Evolutionary conservation across 2,329 filamentous ascomycete species (phyloP), one percentile per base, ranked within the genome.

Genomic region (Verticillium zaregamsianum): DNA sequence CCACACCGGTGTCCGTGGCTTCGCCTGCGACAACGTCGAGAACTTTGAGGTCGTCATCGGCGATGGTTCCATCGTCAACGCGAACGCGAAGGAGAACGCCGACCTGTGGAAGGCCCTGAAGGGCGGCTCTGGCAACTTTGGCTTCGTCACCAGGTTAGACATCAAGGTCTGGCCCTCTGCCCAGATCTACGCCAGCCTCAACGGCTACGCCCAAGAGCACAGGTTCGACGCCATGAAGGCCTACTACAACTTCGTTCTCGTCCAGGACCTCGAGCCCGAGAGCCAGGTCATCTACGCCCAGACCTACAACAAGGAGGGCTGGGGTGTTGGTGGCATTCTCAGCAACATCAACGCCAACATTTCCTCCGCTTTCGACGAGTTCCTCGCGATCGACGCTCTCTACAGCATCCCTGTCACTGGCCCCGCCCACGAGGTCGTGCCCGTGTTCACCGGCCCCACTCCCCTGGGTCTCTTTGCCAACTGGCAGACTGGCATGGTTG

Each of bases 91-190:
- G 0, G 61, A 72, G 8, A 73, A 82, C 59, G 12, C 67, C 0
- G 78, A 81, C 45, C 72, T 83, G 1, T 82, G 72, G 68, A 75
- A 74, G 60, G 80, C 79, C 0, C 70, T 82, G 2, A 77, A 79
- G 60, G 81, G 80, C 7, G 80, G 81, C n/a, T 74, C 74, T 4
- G 76, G 73, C 54, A 83, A 82, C 67, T 75, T 80, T 55, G 79
- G 78, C n/a, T 71, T 77, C 59, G 69, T 74, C 20, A 73, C 77
- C 15, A 64, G 67, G 12, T 59, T 71, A 7, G 70, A 73, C 54
- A 61, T 49, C 57, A 40, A 58, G 57, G 57, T 58, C 57, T 58
- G 57, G 49, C 28, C 54, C 39, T 28, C 23, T 9, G 25, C 37
- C 5, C n/a, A 63, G 45, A 52, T 62, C 31, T 63, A 59, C 61